A percentile compares a stretch with the other conserved stretches of the same genome.
These are phyloP conservation scores for Stagonosporopsis chrysanthemi DNA, from an alignment of 2,329 filamentous ascomycete species.

Conservation along the genomic window DNA sequence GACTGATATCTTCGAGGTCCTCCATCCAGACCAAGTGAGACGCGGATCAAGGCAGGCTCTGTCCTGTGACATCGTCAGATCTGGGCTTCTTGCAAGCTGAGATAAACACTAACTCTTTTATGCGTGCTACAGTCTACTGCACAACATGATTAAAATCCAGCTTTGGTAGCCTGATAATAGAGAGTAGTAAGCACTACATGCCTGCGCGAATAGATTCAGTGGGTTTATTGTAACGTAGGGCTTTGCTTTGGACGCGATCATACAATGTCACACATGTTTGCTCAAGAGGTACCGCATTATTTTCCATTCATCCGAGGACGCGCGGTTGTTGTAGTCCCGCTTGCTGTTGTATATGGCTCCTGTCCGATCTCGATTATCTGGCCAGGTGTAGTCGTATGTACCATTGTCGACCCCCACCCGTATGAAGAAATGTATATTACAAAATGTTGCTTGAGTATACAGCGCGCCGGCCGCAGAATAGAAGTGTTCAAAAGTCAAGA, in stretches of 20 bases:
- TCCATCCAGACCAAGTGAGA: too few relatives aligned
- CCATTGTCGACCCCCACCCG: neutral
- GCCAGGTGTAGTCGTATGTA: neutral
- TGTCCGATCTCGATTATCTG: neutral
- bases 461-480: conserved; percentile 9
- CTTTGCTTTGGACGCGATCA: too few relatives aligned
- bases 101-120: too few relatives aligned
- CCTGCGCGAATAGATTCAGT: too few relatives aligned
- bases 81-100: too few relatives aligned
- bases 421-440: conserved; percentile 2
- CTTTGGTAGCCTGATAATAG: too few relatives aligned
- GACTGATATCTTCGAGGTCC: conserved; percentile 33
- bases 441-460: conserved; percentile 7
- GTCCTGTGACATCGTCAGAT: too few relatives aligned
- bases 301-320: neutral
- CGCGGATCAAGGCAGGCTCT: too few relatives aligned
- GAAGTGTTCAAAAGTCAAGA: neutral
- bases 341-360: neutral
- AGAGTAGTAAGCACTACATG: too few relatives aligned
- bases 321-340: neutral
- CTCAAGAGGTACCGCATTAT: neutral
- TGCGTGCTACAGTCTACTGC: too few relatives aligned
- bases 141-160: too few relatives aligned
- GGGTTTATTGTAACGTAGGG: too few relatives aligned
- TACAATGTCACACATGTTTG: neutral